These are phyloP conservation scores for Umbelopsis sp. DNA, from an alignment of 192 early-diverging fungal species.

Conservation along the genomic window DNA sequence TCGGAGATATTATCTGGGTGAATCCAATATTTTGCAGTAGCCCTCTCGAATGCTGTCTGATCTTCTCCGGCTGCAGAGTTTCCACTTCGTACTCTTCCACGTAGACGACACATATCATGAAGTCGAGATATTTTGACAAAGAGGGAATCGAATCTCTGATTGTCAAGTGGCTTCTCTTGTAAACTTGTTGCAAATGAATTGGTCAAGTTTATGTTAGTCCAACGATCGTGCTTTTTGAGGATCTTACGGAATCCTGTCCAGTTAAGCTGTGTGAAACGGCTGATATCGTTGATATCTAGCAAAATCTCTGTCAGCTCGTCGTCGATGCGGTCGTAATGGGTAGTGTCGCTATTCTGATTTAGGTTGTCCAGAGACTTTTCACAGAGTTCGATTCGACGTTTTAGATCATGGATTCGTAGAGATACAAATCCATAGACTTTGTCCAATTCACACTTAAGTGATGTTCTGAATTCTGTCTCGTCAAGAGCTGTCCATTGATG, in stretches of 20 bases:
- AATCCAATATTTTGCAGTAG: constrained; percentile 93
- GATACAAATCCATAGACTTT: constrained; percentile 77
- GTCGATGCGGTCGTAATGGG: constrained; percentile 45
- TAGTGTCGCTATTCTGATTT: constrained; percentile 46
- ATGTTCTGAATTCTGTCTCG: constrained; percentile 83
- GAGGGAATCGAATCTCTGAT: constrained; percentile 75
- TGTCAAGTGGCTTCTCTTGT: constrained; percentile 75
- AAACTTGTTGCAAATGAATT: constrained; percentile 70
- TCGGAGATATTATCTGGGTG: constrained; percentile 95
- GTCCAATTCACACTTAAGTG: constrained; percentile 80
- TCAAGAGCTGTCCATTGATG: constrained; percentile 74
- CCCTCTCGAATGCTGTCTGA: constrained; percentile 39
- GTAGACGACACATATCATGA: constrained; percentile 65
- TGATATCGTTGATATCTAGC: constrained; percentile 75
- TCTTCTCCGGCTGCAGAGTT: constrained; percentile 26
- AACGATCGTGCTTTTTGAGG: constrained; percentile 97
- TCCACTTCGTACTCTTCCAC: constrained; percentile 8
- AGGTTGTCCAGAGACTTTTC: constrained; percentile 50
- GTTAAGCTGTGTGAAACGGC: constrained; percentile 77
- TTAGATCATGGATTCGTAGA: constrained; percentile 65
- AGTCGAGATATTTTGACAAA: constrained; percentile 81
- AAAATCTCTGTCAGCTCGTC: constrained; percentile 65
- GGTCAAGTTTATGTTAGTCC: constrained; percentile 71
- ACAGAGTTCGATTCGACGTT: constrained; percentile 62
- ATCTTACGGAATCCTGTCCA: constrained; percentile 86